phyloP scores from a whole-genome alignment of 495 filamentous ascomycete species.

The Trichodelitschia bisporula region DNA sequence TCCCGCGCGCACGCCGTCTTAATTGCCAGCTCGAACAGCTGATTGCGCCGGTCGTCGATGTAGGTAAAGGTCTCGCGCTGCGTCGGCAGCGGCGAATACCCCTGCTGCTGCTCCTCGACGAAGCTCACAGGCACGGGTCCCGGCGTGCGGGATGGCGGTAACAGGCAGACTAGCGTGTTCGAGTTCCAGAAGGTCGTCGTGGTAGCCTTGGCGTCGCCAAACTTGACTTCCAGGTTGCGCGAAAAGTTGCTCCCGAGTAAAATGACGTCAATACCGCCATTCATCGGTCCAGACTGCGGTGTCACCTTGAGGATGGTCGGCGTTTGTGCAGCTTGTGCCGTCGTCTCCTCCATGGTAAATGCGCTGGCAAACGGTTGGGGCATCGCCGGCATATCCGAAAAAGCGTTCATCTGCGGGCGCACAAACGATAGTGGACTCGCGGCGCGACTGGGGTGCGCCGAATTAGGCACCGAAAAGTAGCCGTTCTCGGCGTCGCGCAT shows the following conservation, averaged over 20 bases:
- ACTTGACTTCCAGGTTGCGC: constrained; percentile 62
- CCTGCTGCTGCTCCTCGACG: constrained; percentile 30
- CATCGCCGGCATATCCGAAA: not conserved
- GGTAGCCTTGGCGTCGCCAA: constrained; percentile 52
- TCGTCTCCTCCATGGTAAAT: not conserved
- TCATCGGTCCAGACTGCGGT: constrained; percentile 54
- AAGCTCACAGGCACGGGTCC: constrained; percentile 56
- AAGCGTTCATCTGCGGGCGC: not conserved
- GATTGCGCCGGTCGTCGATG: not conserved
- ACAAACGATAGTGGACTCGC: constrained; percentile 17
- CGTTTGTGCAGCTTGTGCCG: constrained; percentile 9
- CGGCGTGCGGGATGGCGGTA: constrained; percentile 45
- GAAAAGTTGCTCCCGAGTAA: constrained; percentile 58
- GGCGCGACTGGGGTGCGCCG: constrained; percentile 30
- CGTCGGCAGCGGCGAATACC: constrained; percentile 15
- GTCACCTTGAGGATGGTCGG: constrained; percentile 55
- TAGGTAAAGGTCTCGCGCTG: not conserved
- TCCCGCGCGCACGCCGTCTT: not conserved
- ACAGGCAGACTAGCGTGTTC: constrained; percentile 56
- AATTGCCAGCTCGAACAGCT: not conserved
- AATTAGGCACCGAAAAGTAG: constrained; percentile 36
- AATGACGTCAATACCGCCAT: constrained; percentile 68
- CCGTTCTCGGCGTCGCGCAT: constrained; percentile 23
- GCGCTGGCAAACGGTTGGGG: not conserved
- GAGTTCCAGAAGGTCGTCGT: constrained; percentile 68